Base-by-base conservation (phyloP, 1,284 basidiomycete species). In the Ceratobasidium sp. region DNA sequence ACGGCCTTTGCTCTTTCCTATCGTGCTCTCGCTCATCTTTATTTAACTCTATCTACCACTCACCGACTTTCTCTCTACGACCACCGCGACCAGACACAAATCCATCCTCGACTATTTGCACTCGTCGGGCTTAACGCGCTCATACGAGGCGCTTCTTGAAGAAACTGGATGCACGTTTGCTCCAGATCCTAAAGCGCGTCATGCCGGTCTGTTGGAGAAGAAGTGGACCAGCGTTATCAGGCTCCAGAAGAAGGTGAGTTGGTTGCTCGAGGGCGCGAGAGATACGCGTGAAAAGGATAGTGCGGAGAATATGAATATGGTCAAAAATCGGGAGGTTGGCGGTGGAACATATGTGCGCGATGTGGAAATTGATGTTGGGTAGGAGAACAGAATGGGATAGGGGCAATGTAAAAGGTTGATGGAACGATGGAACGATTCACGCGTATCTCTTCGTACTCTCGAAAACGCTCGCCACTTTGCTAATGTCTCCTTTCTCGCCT, bases 181-280 rank as follows among this genome's bases (percentile, higher is more conserved):
- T 10, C 91, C 91, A 23, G 93, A 96, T 86, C 90, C 94, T 20
- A 94, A 93, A 81, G 90, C 92, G 65, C 93, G 93, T 81, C 94
- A 91, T 82, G 90, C 91, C 1, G 95, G 94, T 0, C 85, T 97
- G 77, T 85, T 97, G 77, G 95, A 95, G 86, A 97, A 96, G 90
- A 97, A 97, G 84, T 97, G 95, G 95, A 96, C 94, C 33, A 93
- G 92, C 81, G 94, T 97, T 28, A 96, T 97, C 78, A 88, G 95
- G 78, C 83, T 97, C 81, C 96, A 97, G 86, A 95, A 96, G 87
- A 97, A 97, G 91, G 94, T 93, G 79, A 79, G 86, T 80, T 74
- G 6, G n/a, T n/a, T n/a, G n/a, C 58, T 37, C 51, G 47, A 49
- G 39, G 51, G 68, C 75, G 28, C 17, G 42, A 67, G 42, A 66